A percentile compares a stretch with the other conserved stretches of the same genome.
phyloP scores from a whole-genome alignment of 306 rosid genomes.

The Trifolium subterraneum region DNA sequence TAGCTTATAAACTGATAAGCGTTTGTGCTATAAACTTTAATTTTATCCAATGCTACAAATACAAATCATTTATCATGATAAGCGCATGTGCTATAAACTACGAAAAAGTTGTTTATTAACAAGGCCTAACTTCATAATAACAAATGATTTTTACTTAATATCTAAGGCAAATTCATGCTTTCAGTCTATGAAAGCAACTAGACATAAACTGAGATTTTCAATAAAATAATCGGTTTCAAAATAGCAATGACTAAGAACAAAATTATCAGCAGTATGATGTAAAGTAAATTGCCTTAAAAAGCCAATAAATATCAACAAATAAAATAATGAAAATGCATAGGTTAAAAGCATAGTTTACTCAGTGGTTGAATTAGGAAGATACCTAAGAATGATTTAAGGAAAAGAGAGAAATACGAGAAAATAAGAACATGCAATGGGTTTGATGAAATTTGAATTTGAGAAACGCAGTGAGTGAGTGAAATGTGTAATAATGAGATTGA shows the following conservation, averaged over 20 bases:
- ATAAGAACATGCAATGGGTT: slow-evolving; percentile 6
- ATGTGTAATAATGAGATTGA: too few relatives aligned
- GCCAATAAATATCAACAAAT: neutral
- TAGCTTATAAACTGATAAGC: too few relatives aligned
- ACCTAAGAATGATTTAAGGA: neutral
- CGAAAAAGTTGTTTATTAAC: too few relatives aligned
- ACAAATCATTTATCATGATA: too few relatives aligned
- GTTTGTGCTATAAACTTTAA: too few relatives aligned
- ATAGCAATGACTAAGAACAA: neutral
- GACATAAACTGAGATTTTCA: neutral
- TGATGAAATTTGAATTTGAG: neutral
- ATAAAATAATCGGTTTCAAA: neutral
- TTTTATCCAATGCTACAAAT: too few relatives aligned
- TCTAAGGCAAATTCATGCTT: neutral
- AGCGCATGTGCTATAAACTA: too few relatives aligned
- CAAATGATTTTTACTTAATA: neutral
- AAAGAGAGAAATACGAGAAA: slow-evolving; percentile 1
- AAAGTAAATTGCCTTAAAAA: neutral
- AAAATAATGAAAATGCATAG: neutral
- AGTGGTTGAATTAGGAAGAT: neutral
- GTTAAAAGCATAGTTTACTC: neutral
- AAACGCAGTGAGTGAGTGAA: neutral
- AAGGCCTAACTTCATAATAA: neutral
- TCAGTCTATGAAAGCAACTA: neutral
- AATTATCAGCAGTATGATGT: neutral